Percentiles rank a stretch among this genome's conserved stretches.
phyloP scores from a whole-genome alignment of 1,139 yeast species.

The Kurtzmaniella natalensis region DNA sequence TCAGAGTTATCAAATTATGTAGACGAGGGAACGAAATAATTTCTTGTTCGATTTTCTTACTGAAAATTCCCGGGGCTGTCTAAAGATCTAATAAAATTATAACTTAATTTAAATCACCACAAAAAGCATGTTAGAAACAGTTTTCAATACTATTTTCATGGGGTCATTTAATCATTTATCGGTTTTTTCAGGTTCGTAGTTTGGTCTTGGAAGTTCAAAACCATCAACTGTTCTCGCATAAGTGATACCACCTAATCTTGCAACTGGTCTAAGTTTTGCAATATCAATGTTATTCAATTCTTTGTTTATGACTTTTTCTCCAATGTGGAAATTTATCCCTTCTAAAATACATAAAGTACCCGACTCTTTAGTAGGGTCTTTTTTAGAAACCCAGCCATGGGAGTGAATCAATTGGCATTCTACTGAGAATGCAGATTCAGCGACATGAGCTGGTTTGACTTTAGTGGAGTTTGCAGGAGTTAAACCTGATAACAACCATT shows the following conservation, averaged over 20 bases:
- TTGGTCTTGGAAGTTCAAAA: constrained; percentile 43
- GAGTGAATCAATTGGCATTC: constrained; percentile 47
- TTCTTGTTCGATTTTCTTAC: too few species aligned
- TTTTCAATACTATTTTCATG: too few species aligned
- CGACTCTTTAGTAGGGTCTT: constrained; percentile 28
- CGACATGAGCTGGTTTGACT: constrained; percentile 55
- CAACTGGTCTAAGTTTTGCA: constrained; percentile 48
- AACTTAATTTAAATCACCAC: too few species aligned
- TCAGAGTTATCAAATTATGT: too few species aligned
- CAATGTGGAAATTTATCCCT: constrained; percentile 53
- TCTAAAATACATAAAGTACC: constrained; percentile 46
- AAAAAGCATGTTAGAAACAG: too few species aligned
- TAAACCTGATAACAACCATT: constrained; percentile 54
- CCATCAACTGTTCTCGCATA: constrained; percentile 43
- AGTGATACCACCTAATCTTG: constrained; percentile 53
- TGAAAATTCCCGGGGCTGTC: too few species aligned
- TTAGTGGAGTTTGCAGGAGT: constrained; percentile 41
- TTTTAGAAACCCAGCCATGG: constrained; percentile 45
- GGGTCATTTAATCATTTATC: too few species aligned
- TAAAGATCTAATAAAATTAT: too few species aligned
- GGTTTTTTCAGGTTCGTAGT: too few species aligned
- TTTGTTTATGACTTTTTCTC: constrained; percentile 50
- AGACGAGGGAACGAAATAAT: too few species aligned
- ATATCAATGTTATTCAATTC: constrained; percentile 38
- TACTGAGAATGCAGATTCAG: constrained; percentile 57